phyloP scores from a whole-genome alignment of 2,329 filamentous ascomycete genomes.

The Geosmithia putterillii region DNA sequence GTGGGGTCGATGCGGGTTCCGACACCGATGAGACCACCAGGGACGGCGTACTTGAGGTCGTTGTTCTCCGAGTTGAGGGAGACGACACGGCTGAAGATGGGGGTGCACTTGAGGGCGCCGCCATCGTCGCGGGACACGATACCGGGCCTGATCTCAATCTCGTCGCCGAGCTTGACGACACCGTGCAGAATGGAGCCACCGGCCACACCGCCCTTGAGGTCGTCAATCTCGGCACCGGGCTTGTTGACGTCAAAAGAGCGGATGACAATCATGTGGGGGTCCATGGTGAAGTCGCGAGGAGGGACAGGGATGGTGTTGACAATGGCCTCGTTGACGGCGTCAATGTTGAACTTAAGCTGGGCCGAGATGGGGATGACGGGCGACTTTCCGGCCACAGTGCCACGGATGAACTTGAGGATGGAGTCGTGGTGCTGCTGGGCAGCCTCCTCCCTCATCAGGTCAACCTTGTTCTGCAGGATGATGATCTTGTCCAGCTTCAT shows the following conservation, averaged over 20 bases:
- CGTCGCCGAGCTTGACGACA: slow-evolving; percentile 91
- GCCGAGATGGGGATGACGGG: slow-evolving; percentile 96
- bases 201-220: slow-evolving; percentile 96
- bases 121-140: slow-evolving; percentile 92
- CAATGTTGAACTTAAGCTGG: slow-evolving; percentile 99
- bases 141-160: slow-evolving; percentile 98
- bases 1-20: slow-evolving; percentile 96
- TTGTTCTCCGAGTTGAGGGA: slow-evolving; percentile 96
- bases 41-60: slow-evolving; percentile 95
- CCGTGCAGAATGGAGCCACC: slow-evolving; percentile 94
- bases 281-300: slow-evolving; percentile 75
- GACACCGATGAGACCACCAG: slow-evolving; percentile 94
- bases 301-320: slow-evolving; percentile 93
- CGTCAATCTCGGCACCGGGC: slow-evolving; percentile 95
- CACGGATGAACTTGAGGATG: slow-evolving; percentile 95
- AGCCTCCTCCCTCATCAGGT: slow-evolving; percentile 92
- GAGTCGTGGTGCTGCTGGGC: slow-evolving; percentile 92
- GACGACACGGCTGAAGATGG: slow-evolving; percentile 91
- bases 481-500: slow-evolving; percentile 99
- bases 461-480: slow-evolving; percentile 99
- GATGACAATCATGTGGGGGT: slow-evolving; percentile 98
- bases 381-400: slow-evolving; percentile 87
- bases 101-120: slow-evolving; percentile 89
- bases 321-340: slow-evolving; percentile 92
- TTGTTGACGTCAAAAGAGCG: slow-evolving; percentile 99